Evolutionary conservation across 2,329 filamentous ascomycete species (phyloP).

Genomic region (Colletotrichum orbiculare): DNA sequence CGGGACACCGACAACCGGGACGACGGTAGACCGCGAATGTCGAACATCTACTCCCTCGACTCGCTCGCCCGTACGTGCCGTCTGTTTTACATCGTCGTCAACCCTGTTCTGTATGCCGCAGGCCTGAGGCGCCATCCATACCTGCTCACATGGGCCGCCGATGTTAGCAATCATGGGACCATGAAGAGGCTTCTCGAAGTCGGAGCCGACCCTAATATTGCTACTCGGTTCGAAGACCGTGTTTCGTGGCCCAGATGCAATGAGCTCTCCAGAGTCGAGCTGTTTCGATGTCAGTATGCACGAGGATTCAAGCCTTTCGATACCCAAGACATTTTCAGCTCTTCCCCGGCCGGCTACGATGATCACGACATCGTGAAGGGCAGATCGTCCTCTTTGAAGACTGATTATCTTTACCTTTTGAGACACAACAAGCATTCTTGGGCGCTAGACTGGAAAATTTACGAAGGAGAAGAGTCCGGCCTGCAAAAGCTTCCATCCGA

Average conservation of each 20-base stretch:
- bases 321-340: too few species aligned
- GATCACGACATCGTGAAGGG: too few species aligned
- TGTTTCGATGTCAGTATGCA: too few species aligned
- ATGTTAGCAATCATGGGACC: neutral
- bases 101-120: neutral
- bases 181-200: neutral
- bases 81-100: neutral
- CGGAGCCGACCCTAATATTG: neutral
- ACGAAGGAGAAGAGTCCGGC: neutral
- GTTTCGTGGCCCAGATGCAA: neutral
- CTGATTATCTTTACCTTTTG: too few species aligned
- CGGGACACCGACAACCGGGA: too few species aligned
- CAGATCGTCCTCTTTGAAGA: too few species aligned
- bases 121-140: neutral
- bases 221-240: neutral
- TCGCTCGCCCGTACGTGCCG: neutral
- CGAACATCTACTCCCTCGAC: too few species aligned
- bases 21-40: too few species aligned
- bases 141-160: constrained; percentile 2
- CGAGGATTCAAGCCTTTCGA: too few species aligned
- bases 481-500: neutral
- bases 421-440: too few species aligned
- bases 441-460: too few species aligned
- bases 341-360: neutral
- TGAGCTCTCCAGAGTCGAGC: neutral